These are phyloP conservation scores for Byssothecium circinans DNA, from an alignment of 2,329 filamentous ascomycete species.

Conservation along the genomic window DNA sequence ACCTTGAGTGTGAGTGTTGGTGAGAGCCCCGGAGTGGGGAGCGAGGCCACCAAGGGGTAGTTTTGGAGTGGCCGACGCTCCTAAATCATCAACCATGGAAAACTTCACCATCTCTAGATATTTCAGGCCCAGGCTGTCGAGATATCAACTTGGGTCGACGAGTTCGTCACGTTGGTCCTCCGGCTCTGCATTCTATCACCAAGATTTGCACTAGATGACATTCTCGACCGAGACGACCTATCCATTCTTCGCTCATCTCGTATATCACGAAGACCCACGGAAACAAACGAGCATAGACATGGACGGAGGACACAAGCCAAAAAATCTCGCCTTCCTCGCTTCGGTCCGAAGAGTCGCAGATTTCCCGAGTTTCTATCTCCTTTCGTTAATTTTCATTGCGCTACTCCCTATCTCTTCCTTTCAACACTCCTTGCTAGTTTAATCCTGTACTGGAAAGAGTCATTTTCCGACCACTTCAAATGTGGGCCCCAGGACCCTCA, in stretches of 20 bases:
- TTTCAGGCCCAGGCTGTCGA: too few relatives aligned
- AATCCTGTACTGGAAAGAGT: not conserved
- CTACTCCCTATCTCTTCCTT: not conserved
- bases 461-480: too few relatives aligned
- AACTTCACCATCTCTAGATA: too few relatives aligned
- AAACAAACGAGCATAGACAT: too few relatives aligned
- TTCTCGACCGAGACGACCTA: not conserved
- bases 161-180: not conserved
- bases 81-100: not conserved
- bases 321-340: too few relatives aligned
- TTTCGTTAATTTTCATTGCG: not conserved
- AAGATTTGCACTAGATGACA: not conserved
- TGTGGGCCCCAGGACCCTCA: slow-evolving; percentile 3
- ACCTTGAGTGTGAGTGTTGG: not conserved
- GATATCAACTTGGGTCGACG: not conserved
- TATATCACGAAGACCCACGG: too few relatives aligned
- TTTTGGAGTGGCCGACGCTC: not conserved
- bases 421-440: not conserved
- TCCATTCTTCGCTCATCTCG: not conserved
- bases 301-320: too few relatives aligned
- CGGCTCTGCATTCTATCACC: not conserved
- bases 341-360: too few relatives aligned
- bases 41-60: not conserved
- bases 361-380: not conserved
- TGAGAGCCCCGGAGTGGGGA: not conserved